These are phyloP conservation scores for Ulvella scutata DNA, from an alignment of 139 green algal genomes.

Conservation along the genomic window DNA sequence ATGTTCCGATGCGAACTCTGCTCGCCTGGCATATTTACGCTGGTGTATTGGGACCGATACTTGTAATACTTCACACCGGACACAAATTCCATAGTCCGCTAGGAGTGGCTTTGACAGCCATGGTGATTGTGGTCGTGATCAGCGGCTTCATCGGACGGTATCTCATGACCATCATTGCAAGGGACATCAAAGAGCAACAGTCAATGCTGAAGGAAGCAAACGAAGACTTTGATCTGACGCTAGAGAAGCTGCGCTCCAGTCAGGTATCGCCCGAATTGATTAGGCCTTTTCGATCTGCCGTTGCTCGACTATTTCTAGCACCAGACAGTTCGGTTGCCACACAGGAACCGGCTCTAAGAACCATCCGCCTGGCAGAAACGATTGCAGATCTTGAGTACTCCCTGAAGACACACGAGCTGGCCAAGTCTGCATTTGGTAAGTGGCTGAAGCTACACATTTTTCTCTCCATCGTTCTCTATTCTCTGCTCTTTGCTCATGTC, in stretches of 20 bases:
- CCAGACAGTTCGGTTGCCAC: not conserved
- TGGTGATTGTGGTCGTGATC: not conserved
- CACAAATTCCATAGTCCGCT: not conserved
- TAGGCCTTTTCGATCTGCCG: not conserved
- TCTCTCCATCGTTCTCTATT: not conserved
- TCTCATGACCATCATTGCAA: not conserved
- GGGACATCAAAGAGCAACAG: not conserved
- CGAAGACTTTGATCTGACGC: not conserved
- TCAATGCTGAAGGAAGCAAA: not conserved
- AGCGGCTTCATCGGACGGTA: not conserved
- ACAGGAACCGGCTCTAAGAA: not conserved
- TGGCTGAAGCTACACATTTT: not conserved
- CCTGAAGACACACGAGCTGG: not conserved
- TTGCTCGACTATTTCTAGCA: not conserved
- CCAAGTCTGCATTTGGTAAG: not conserved
- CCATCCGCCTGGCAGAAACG: not conserved
- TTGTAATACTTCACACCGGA: not conserved
- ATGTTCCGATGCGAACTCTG: not conserved
- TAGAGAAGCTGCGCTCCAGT: not conserved
- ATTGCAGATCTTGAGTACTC: not conserved
- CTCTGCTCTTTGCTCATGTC: not conserved
- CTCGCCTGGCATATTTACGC: not conserved
- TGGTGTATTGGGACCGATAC: not conserved
- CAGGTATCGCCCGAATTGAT: not conserved
- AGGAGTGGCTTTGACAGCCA: not conserved